Conservation (phyloP, 2,329 filamentous ascomycete genomes). For the Colletotrichum sp. region DNA sequence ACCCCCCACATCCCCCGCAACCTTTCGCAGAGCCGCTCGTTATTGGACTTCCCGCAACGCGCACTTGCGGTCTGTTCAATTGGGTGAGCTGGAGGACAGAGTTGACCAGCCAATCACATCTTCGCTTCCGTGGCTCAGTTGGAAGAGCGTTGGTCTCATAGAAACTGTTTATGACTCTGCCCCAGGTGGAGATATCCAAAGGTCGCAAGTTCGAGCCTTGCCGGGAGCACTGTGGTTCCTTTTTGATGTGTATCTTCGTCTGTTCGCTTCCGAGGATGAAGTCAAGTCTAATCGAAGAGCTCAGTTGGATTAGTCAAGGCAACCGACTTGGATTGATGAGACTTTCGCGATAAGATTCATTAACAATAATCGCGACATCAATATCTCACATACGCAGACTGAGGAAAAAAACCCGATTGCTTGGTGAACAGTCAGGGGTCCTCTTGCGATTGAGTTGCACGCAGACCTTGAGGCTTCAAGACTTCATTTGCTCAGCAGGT, state of each 20-base stretch:
- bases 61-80: neutral
- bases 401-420: neutral
- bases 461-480: neutral
- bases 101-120: neutral
- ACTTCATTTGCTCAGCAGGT: neutral
- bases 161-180: neutral
- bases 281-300: neutral
- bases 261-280: neutral
- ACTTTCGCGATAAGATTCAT: neutral
- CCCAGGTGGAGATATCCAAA: neutral
- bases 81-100: neutral
- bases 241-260: neutral
- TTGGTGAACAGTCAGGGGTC: accelerated
- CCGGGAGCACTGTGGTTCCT: neutral
- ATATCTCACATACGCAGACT: neutral
- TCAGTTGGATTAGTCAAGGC: neutral
- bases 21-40: neutral
- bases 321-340: neutral
- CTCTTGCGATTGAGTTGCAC: neutral
- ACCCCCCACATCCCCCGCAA: neutral
- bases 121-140: slow-evolving; percentile 1
- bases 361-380: neutral
- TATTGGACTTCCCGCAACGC: neutral
- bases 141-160: slow-evolving; percentile 15
- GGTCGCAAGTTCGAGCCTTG: slow-evolving; percentile 14